Base-by-base conservation (phyloP, 352 stramenopile genomes). In the Pythium dissotocum region DNA sequence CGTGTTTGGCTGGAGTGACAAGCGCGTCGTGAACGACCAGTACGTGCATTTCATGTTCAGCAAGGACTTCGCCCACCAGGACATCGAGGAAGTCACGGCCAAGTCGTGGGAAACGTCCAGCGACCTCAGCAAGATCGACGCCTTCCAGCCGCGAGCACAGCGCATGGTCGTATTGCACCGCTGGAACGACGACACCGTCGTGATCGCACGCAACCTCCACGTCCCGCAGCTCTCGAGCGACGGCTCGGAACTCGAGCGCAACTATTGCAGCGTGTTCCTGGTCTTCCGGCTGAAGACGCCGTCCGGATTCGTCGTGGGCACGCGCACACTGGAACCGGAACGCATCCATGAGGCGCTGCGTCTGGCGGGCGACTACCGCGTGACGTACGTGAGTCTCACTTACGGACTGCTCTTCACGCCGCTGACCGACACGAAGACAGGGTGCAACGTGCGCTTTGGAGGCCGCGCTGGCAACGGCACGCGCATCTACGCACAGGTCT, bases 31-130 rank as follows among this genome's bases (percentile, higher is more conserved):
- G 18, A 63, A 70, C 44, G 62, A 67, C 28, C 32, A 58, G 42
- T 73, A 59, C 54, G 65, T 73, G 28, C 49, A 69, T 12, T 78
- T 78, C 32, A 54, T 73, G 48, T 78, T 78, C 52, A 60, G 42
- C 46, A 78, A 78, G 28, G 61, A 69, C 28, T 78, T 78, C 57
- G 56, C 48, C 0, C 63, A 78, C 52, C 60, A 71, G 28, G 40
- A 58, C 21, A 36, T 72, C 3, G 65, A 76, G 10, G 52, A 67
- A 18, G 58, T 76, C 12, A 57, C 67, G 10, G 35, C 30, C 10
- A 71, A 66, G 48, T 76, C 72, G 18, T 78, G 72, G 72, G 48
- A 66, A 12, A 64, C 61, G 21, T 70, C 57, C 7, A 67, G 58
- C 21, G 51, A 74, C 40, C 56, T 74, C 6, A 38, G 42, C 42